phyloP scores from a whole-genome alignment of 176 grass and related monocot genomes.

The Musa beccarii region DNA sequence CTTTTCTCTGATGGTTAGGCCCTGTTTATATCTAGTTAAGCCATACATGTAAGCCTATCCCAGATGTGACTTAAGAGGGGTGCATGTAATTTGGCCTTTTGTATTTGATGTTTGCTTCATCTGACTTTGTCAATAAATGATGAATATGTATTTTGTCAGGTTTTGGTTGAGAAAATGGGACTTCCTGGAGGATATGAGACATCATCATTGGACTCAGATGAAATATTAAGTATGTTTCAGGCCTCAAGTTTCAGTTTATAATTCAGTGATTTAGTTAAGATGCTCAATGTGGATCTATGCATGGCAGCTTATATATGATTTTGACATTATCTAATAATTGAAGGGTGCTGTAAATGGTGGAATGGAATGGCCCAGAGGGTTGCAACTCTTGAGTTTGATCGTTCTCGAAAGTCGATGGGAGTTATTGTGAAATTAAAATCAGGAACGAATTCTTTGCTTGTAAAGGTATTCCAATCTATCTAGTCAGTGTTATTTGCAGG shows the following conservation, averaged over 20 bases:
- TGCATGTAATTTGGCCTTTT: neutral
- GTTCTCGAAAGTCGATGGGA: constrained; percentile 11
- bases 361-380: neutral
- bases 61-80: neutral
- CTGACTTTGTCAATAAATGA: constrained; percentile 6
- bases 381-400: constrained; percentile 21
- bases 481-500: too few species aligned
- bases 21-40: neutral
- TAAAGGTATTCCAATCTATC: neutral
- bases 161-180: constrained; percentile 19
- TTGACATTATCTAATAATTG: neutral
- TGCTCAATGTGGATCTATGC: neutral
- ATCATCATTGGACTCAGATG: constrained; percentile 40
- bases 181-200: constrained; percentile 25
- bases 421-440: constrained; percentile 18
- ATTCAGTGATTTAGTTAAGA: neutral
- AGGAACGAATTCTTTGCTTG: constrained; percentile 14
- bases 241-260: neutral
- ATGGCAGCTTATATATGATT: neutral
- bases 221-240: constrained; percentile 58
- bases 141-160: constrained; percentile 13
- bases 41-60: too few species aligned
- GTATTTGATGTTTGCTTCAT: constrained; percentile 4
- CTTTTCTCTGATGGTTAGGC: neutral
- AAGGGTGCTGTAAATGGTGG: constrained; percentile 10